Base-by-base conservation (phyloP, 441 rosid genomes). In the Arabidopsis hybrid region DNA sequence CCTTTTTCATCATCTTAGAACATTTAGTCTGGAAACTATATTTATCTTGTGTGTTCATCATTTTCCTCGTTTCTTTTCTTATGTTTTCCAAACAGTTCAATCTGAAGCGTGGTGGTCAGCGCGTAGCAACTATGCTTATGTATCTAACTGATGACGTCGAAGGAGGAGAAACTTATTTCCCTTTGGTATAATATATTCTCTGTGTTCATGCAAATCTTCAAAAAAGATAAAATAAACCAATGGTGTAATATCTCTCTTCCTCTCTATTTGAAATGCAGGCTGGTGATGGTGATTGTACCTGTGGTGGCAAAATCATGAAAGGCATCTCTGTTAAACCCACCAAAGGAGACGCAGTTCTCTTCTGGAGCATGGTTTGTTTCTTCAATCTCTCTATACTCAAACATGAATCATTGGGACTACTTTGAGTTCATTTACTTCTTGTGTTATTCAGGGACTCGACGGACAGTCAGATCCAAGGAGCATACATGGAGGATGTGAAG, bases 151-250 rank as follows among this genome's bases (percentile, higher is more conserved):
- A 89, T 72, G 83, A 83, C 57, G 97, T 92, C 32, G 92, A 95
- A 79, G 99, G 97, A 62, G 99, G 99, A 80, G 99, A 95, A 84
- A 95, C 99, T 51, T 88, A 88, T 82, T 95, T 95, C 75, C 99
- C 97, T 53, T 62, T 78, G 97, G 99, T 95, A 71, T 39, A 87
- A 56, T 47, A 26, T 11, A 3, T 31, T 57, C 2, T 26, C 2
- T 62, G 29, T 45, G 38, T 56, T 56, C 46, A 67, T 31, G 52
- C n/a, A 40, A 53, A 4, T 11, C 0, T 26, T 26, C 29, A 26
- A 26, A 26, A 26, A 26, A 26, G 29, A 26, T 26, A 2, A 26
- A 26, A 26, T 26, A 49, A 42, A 52, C 31, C 31, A 58, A 10
- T 60, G 53, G 53, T 21, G 32, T 52, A 10, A 13, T 47, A 3